A percentile compares a stretch with the other conserved stretches of the same genome.
phyloP scores from a whole-genome alignment of 2,329 filamentous ascomycete species.

The Eutypa lata region DNA sequence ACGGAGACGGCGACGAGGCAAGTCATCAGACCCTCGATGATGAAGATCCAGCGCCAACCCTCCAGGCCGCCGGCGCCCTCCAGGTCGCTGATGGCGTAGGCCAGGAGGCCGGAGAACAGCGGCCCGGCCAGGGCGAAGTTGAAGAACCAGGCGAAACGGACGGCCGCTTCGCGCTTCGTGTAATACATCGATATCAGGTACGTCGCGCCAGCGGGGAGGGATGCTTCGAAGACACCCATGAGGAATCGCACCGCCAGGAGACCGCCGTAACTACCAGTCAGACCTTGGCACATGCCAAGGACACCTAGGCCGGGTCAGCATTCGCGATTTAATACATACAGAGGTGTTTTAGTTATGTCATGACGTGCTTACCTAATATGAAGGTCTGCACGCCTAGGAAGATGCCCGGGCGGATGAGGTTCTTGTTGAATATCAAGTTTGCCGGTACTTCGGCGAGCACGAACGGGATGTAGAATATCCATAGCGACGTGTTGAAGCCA shows the following conservation, averaged over 20 bases:
- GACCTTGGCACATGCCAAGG: constrained; percentile 38
- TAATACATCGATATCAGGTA: constrained; percentile 28
- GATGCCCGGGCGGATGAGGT: constrained; percentile 34
- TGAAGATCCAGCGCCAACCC: constrained; percentile 46
- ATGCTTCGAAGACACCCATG: constrained; percentile 71
- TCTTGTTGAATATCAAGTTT: constrained; percentile 40
- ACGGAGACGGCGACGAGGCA: constrained; percentile 15
- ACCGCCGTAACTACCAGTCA: constrained; percentile 36
- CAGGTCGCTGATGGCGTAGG: constrained; percentile 37
- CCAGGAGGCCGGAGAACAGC: constrained; percentile 38
- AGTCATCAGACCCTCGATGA: constrained; percentile 30
- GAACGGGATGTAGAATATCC: constrained; percentile 44
- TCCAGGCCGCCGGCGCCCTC: constrained; percentile 35
- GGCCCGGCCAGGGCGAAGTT: constrained; percentile 35
- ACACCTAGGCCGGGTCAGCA: constrained; percentile 28
- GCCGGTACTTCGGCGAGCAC: constrained; percentile 42
- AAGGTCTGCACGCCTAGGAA: constrained; percentile 39
- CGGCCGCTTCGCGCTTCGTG: constrained; percentile 21
- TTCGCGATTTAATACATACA: not conserved
- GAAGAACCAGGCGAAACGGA: constrained; percentile 30
- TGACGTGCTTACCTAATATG: constrained; percentile 31
- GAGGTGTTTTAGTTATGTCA: constrained; percentile 3
- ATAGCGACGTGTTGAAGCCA: constrained; percentile 39
- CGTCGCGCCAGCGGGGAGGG: constrained; percentile 28
- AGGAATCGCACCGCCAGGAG: constrained; percentile 47